Evolutionary conservation across 1,284 basidiomycete genomes (phyloP).

Genomic region (Ustilago nuda): DNA sequence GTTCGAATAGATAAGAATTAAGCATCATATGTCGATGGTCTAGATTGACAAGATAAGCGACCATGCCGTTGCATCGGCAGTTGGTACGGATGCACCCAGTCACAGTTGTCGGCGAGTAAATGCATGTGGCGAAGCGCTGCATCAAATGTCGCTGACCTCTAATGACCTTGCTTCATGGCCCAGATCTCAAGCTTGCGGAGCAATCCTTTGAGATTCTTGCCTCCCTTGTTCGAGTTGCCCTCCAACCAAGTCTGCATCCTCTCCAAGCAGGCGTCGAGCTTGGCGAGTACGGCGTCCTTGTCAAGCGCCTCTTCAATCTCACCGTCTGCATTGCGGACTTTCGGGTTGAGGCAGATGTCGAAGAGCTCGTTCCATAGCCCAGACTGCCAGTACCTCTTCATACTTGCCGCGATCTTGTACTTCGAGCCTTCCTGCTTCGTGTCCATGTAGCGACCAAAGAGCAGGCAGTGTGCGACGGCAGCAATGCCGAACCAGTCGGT

Average conservation of each 20-base stretch:
- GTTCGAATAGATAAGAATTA: too few relatives aligned
- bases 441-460: conserved; percentile 89
- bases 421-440: conserved; percentile 27
- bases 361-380: conserved; percentile 88
- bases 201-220: conserved; percentile 71
- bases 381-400: conserved; percentile 96
- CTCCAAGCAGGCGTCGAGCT: conserved; percentile 75
- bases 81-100: too few relatives aligned
- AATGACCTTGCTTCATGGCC: conserved; percentile 56
- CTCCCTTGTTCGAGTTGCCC: conserved; percentile 77
- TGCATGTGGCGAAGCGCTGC: background rate
- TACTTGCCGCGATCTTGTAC: conserved; percentile 73
- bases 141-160: background rate
- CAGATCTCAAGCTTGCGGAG: conserved; percentile 67
- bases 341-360: conserved; percentile 83
- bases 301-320: conserved; percentile 71
- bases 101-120: background rate
- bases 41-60: too few relatives aligned
- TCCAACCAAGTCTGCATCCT: conserved; percentile 90
- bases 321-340: conserved; percentile 15
- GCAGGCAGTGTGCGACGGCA: conserved; percentile 90
- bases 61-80: too few relatives aligned
- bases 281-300: conserved; percentile 75
- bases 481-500: conserved; percentile 96
- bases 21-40: too few relatives aligned